These are phyloP conservation scores for Boletus rubescentipes DNA, from an alignment of 768 basidiomycete species.

Conservation along the genomic window DNA sequence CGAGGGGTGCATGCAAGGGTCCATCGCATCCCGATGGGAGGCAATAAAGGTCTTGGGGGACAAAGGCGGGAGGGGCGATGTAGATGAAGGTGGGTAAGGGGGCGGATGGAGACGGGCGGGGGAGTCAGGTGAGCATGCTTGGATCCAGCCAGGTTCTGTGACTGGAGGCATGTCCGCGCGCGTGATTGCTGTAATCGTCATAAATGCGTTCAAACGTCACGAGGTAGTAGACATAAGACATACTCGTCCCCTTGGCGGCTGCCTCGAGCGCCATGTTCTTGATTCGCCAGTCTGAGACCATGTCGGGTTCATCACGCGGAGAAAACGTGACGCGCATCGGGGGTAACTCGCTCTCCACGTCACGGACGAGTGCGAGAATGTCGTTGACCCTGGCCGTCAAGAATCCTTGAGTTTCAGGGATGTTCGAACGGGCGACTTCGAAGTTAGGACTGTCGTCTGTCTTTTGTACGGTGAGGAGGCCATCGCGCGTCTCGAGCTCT, in stretches of 20 bases:
- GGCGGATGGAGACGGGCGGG: conserved; percentile 32
- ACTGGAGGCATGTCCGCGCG: conserved; percentile 36
- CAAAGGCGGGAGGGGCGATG: background rate
- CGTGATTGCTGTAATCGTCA: conserved; percentile 27
- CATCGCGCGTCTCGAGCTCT: conserved; percentile 16
- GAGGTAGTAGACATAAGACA: conserved; percentile 16
- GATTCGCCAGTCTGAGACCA: conserved; percentile 27
- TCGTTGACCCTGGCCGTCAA: conserved; percentile 3
- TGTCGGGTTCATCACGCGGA: conserved; percentile 29
- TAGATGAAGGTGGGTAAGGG: conserved; percentile 20
- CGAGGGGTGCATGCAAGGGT: conserved; percentile 38
- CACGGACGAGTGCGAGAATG: conserved; percentile 26
- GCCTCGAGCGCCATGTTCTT: conserved; percentile 26
- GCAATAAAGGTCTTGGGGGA: conserved; percentile 34
- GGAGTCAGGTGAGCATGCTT: conserved; percentile 22
- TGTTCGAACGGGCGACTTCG: too few species aligned
- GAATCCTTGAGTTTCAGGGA: background rate
- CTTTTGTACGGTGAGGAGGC: conserved; percentile 22
- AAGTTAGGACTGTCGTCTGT: too few species aligned
- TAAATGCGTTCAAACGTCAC: background rate
- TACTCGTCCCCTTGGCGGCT: conserved; percentile 29
- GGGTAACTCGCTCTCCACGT: conserved; percentile 31
- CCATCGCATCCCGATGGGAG: conserved; percentile 36
- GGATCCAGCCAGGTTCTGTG: conserved; percentile 23
- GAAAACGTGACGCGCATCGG: conserved; percentile 32